Evolutionary conservation across 2,329 filamentous ascomycete genomes (phyloP), one percentile per base, ranked within the genome.

Genomic region (Trichoderma gracile): DNA sequence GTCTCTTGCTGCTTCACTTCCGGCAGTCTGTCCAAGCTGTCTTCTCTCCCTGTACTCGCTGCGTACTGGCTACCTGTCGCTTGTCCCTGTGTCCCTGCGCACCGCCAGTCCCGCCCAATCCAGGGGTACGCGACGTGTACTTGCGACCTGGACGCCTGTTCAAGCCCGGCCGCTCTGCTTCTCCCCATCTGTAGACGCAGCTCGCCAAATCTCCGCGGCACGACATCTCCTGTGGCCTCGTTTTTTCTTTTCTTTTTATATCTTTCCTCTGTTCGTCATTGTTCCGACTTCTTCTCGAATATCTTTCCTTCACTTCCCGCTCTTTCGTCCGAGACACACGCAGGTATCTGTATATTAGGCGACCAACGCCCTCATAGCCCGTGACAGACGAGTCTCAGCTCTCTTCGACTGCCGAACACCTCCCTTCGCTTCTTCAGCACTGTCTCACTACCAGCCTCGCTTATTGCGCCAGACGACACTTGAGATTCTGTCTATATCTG

Each of bases 191-290:
- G 23, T 42, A 14, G 3, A 14, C 50, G 55, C 42, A 66, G 67
- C 45, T 64, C 64, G 59, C 63, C 68, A 62, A 58, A 72, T 73
- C 72, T 73, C 72, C 72, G 72, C 71, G 72, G 71, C 67, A 19
- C 54, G 27, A 9, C 54, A 21, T 63, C 42, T 25, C 58, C 30
- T 33, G 2, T 1, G 10, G 8, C 30, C 8, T 33, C n/a, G 10
- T 33, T 33, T 33, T 30, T 9, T 5, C 2, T 47, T 25, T 17
- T 19, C 10, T 46, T 46, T 30, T 57, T 59, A 27, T 9, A 43
- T 59, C 33, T 25, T 59, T 19, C 10, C 8, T 21, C 10, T 33
- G 12, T 59, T 23, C 40, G 10, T 60, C 23, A 19, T 42, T 17
- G 10, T 33, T 3, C 3, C 30, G 30, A 3, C 30, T 42, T 50